Evolutionary conservation across 495 filamentous ascomycete species (phyloP), one percentile per base, ranked within the genome.

Genomic region (Penicillium turbatum): DNA sequence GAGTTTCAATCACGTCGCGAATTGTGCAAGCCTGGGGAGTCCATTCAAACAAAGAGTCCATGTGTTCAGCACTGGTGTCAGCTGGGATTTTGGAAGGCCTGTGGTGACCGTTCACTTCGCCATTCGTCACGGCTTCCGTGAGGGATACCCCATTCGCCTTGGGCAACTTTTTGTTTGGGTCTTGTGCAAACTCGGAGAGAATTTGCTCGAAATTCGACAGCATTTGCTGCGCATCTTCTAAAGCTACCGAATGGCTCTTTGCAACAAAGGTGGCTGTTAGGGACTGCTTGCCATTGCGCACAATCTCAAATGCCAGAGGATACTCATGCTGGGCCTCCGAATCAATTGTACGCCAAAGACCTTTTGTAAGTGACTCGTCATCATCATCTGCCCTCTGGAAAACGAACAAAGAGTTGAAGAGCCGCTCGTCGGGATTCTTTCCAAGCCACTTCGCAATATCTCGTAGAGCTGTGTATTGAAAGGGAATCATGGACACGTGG

Each of bases 301-400:
- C 80, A 12, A 85, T 77, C 52, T 96, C 90, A 58, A 95, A 72
- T 0, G 90, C 86, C 19, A 92, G 66, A 0, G 88, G 82, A 60
- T 92, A 95, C 53, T 82, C 64, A 50, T 76, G 72, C 59, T 88
- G 84, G 13, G 83, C 68, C 7, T 68, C 66, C 0, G 74, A 73
- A 16, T 82, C 77, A 7, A 82, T 29, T 9, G 77, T 61, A 1
- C 63, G 71, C 85, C 88, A 90, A 2, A 87, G 59, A 2, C 66
- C 11, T n/a, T 57, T 5, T 48, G 53, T 34, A 57, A 55, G 6
- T 64, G 63, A 38, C 2, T 38, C 58, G 9, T 26, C 46, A 38
- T 48, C 27, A 57, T 51, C 5, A 21, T 35, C 56, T 29, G 68
- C 66, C 53, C 78, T 76, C 56, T 92, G 86, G 56, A 92, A 95